Base-by-base conservation (phyloP, 139 green algal species). In the Micractinium sp. region DNA sequence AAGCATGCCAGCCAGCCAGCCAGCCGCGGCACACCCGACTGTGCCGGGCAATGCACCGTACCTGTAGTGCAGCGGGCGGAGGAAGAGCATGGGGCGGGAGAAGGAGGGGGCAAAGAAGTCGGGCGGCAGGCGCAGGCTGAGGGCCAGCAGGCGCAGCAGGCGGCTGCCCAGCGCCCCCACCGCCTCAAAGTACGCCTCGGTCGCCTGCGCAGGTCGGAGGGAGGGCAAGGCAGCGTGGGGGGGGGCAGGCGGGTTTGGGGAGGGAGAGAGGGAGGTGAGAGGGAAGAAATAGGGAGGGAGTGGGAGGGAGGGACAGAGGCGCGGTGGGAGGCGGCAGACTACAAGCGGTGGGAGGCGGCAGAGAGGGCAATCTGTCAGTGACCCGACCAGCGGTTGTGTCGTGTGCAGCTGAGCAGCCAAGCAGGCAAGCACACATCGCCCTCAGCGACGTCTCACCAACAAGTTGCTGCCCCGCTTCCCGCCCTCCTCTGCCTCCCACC, bases 31-130 rank as follows among this genome's bases (percentile, higher is more conserved):
- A 66, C 60, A 73, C 16, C 27, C 61, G 23, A 12, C 81, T 5
- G 3, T 66, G 60, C 47, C 9, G n/a, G n/a, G 9, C 63, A 16
- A 36, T 22, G 16, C 69, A 41, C 73, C 56, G 7, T 23, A 85
- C 79, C 81, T 84, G 93, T 99, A 99, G 90, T 97, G 95, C 91
- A 99, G 94, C 3, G 96, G 97, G 7, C 97, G 91, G 81, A 99
- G 93, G 12, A 94, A 92, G 1, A 94, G 77, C 92, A 98, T 97
- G 18, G 97, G 97, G 3, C 86, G 76, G 53, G 91, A 81, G 76
- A 99, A 99, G 39, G 87, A 89, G 73, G 88, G 84, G 20, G 93
- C 63, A 82, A 99, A 99, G 90, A 94, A 94, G 20, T 92, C 91
- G 0, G 83, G 22, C 2, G 90, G 82, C 60, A 99, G 93, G 9